A percentile compares a stretch with the other conserved stretches of the same genome.
Evolutionary conservation across 352 stramenopile species (phyloP).

Genomic region (Phytophthora hibernalis): DNA sequence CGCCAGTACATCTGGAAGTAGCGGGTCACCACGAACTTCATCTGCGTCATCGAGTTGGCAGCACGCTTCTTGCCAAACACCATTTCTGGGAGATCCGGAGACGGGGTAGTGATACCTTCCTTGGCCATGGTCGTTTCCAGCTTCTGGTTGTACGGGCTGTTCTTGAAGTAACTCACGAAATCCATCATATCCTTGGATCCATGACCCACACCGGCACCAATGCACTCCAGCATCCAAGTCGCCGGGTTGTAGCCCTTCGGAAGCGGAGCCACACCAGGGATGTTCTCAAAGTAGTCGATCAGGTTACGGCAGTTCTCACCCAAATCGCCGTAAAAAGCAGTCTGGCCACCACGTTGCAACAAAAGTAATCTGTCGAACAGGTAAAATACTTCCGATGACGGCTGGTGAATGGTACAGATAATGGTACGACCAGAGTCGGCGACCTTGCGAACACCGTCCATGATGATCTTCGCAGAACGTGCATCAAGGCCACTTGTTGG

Average conservation of each 20-base stretch:
- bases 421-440: constrained; percentile 68
- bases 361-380: constrained; percentile 84
- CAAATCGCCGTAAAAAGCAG: constrained; percentile 48
- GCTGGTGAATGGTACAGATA: constrained; percentile 63
- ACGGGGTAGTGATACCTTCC: constrained; percentile 32
- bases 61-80: constrained; percentile 40
- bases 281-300: constrained; percentile 35
- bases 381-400: constrained; percentile 36
- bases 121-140: constrained; percentile 27
- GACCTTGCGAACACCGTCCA: constrained; percentile 86
- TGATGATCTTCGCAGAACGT: constrained; percentile 82
- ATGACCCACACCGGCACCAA: constrained; percentile 43
- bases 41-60: constrained; percentile 28
- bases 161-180: constrained; percentile 40
- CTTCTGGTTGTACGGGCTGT: constrained; percentile 24
- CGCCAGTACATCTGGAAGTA: constrained; percentile 53
- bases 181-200: not conserved
- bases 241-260: constrained; percentile 54
- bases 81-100: constrained; percentile 31
- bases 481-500: constrained; percentile 88
- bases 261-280: constrained; percentile 39
- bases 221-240: constrained; percentile 85
- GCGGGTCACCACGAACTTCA: constrained; percentile 37
- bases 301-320: constrained; percentile 32
- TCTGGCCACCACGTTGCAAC: constrained; percentile 52